Base-by-base conservation (phyloP, 2,329 filamentous ascomycete species). In the Hirsutella minnesotensis region DNA sequence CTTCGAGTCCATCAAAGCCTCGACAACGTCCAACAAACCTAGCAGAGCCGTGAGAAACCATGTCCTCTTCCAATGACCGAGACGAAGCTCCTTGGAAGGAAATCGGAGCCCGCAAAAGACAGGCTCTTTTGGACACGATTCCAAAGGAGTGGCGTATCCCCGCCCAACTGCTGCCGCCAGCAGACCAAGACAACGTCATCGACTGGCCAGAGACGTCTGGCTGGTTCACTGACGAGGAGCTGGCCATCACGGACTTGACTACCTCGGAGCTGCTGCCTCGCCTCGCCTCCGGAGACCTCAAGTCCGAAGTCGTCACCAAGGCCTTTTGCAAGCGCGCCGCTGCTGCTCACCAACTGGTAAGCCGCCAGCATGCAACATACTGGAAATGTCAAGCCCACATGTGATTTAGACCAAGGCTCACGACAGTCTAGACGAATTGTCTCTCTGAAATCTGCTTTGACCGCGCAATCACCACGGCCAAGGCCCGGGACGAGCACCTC, bases 61-160 rank as follows among this genome's bases (percentile, higher is more conserved):
- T n/a, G n/a, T n/a, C n/a, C n/a, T n/a, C 24, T 27, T 27, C 24
- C 33, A 9, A 34, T n/a, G n/a, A n/a, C n/a, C 15, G 12, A 27
- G 5, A 12, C n/a, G 21, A 38, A 38, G 24, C 16, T 5, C 39
- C 45, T 4, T 72, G 69, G 69, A 60, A 71, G 50, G 50, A 58
- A 4, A 55, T 67, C 20, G 62, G 59, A 3, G 61, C 61, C n/a
- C 56, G 58, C 42, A 72, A 72, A 52, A 63, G 68, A 21, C 57
- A 61, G 36, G 56, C 61, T 5, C 60, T 72, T 5, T 49, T 48
- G 5, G 56, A 60, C 36, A 71, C 72, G 1, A 77, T 83, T 42
- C 77, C 79, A 1, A 43, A 62, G 1, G 70, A 79, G 53, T 81
- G 75, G 70, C 64, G 66, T 41, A 67, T 82, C 5, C 74, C 77